Percentiles rank a stretch among this genome's conserved stretches.
phyloP scores from a whole-genome alignment of 129 eudicot species.

The Centaurea solstitialis region DNA sequence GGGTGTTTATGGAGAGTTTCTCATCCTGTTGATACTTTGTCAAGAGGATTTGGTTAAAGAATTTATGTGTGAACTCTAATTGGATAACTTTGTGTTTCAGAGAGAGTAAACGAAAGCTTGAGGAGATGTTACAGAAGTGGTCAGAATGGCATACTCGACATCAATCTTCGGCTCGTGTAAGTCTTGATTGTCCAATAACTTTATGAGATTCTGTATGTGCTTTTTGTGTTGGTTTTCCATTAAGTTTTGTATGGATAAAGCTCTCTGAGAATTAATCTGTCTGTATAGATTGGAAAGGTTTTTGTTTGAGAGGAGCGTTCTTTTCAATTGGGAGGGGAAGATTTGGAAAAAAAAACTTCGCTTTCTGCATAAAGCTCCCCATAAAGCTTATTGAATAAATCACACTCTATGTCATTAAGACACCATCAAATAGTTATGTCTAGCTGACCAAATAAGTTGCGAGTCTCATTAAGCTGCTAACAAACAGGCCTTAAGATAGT shows the following conservation, averaged over 20 bases:
- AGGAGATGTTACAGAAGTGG: slow-evolving; percentile 87
- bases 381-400: no score
- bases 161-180: slow-evolving; percentile 51
- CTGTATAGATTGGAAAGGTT: no score
- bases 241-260: no score
- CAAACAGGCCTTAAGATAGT: neutral
- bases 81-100: slow-evolving; percentile 41
- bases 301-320: no score
- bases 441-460: neutral
- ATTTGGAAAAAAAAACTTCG: no score
- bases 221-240: no score
- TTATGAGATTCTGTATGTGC: no score
- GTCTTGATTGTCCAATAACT: neutral
- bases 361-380: no score
- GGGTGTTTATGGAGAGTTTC: neutral
- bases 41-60: slow-evolving; percentile 1
- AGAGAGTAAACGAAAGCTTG: slow-evolving; percentile 83
- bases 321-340: no score
- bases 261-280: no score
- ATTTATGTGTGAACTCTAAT: slow-evolving; percentile 15
- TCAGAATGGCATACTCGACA: slow-evolving; percentile 82
- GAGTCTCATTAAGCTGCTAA: neutral
- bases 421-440: neutral
- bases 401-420: neutral
- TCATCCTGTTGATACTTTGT: slow-evolving; percentile 1